These are phyloP conservation scores for Termitomyces sp. DNA, from an alignment of 768 basidiomycete species.

Conservation along the genomic window DNA sequence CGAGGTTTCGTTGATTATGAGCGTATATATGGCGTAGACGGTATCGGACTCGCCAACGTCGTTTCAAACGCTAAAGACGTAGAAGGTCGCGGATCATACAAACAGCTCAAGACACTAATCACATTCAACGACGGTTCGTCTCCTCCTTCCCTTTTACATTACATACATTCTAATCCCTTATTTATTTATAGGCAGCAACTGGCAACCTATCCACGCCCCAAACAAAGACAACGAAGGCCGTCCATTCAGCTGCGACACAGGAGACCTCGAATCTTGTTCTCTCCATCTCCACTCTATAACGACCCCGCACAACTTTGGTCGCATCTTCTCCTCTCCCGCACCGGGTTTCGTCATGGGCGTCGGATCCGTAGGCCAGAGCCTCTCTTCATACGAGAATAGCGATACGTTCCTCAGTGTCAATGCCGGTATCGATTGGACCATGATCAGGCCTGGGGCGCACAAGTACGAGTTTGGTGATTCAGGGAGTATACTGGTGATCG, in stretches of 20 bases:
- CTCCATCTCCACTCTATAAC: constrained; percentile 94
- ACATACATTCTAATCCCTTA: constrained; percentile 16
- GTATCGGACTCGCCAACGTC: constrained; percentile 86
- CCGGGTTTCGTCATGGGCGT: constrained; percentile 98
- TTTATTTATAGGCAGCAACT: constrained; percentile 47
- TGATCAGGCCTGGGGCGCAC: constrained; percentile 69
- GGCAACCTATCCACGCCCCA: constrained; percentile 62
- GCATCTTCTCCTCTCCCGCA: constrained; percentile 91
- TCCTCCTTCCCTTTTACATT: background rate
- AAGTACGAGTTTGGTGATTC: constrained; percentile 97
- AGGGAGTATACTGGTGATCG: constrained; percentile 72
- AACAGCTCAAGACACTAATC: constrained; percentile 70
- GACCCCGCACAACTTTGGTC: constrained; percentile 86
- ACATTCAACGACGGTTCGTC: constrained; percentile 76
- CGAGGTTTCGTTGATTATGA: constrained; percentile 93
- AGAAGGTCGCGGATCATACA: constrained; percentile 60
- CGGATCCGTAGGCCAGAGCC: constrained; percentile 69
- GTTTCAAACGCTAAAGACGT: constrained; percentile 84
- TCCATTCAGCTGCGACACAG: constrained; percentile 55
- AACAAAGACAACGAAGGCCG: constrained; percentile 53
- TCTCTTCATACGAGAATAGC: constrained; percentile 75
- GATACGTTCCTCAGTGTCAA: constrained; percentile 94
- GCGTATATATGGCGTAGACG: constrained; percentile 78
- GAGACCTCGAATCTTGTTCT: constrained; percentile 58
- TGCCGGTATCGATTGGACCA: constrained; percentile 82